Percentiles rank a stretch among this genome's conserved stretches.
phyloP scores from a whole-genome alignment of 805 yeast species.

The Candida ovalis region DNA sequence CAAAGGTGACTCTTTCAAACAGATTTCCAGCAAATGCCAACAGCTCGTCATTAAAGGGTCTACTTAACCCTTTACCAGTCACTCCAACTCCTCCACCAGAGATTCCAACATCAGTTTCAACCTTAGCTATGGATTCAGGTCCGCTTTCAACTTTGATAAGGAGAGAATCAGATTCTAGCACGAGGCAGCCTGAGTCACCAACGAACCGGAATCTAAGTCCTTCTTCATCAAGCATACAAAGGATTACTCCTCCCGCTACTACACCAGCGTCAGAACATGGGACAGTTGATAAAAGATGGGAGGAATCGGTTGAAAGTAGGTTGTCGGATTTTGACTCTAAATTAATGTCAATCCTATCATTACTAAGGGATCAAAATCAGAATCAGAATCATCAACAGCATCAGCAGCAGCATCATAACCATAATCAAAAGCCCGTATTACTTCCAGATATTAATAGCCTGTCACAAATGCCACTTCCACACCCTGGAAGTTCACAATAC shows the following conservation, averaged over 20 bases:
- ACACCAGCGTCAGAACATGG: not conserved
- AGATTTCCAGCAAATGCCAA: not conserved
- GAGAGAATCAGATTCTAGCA: not conserved
- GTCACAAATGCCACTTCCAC: not conserved
- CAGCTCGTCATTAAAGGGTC: not conserved
- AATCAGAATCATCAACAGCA: conserved; percentile 1
- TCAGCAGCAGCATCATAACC: no score
- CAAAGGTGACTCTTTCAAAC: not conserved
- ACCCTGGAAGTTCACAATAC: not conserved
- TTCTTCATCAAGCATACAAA: not conserved
- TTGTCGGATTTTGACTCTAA: conserved; percentile 38
- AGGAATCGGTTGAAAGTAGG: conserved; percentile 35
- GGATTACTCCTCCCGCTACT: not conserved
- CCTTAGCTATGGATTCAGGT: no score
- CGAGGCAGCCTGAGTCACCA: not conserved
- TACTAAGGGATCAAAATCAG: conserved; percentile 29
- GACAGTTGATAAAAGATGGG: conserved; percentile 25
- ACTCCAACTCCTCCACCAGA: not conserved
- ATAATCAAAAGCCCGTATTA: not conserved
- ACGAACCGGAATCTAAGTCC: not conserved
- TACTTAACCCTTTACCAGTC: not conserved
- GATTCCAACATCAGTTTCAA: not conserved
- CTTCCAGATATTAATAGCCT: not conserved
- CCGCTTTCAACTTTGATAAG: no score
- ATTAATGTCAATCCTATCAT: conserved; percentile 33